Evolutionary conservation across 768 basidiomycete genomes (phyloP).

Genomic region (Boletus vinaceobasis): DNA sequence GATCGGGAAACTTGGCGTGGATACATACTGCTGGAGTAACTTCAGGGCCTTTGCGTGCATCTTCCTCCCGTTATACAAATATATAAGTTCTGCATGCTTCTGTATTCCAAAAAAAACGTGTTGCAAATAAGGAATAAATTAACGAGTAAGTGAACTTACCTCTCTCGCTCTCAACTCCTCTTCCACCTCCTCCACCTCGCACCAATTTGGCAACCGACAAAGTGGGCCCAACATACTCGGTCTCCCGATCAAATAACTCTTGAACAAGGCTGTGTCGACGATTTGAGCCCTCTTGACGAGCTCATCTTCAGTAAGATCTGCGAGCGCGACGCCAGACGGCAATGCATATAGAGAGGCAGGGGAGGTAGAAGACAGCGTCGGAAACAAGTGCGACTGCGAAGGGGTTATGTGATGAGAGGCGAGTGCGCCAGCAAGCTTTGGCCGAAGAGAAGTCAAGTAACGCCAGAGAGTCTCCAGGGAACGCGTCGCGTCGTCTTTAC

Average conservation of each 20-base stretch:
- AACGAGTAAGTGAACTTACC: slow-evolving; percentile 40
- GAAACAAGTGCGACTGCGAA: slow-evolving; percentile 62
- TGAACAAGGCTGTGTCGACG: slow-evolving; percentile 93
- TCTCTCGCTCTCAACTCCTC: slow-evolving; percentile 75
- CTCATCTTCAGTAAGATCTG: slow-evolving; percentile 75
- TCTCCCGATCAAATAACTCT: slow-evolving; percentile 80
- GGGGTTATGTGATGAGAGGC: slow-evolving; percentile 65
- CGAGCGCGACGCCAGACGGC: slow-evolving; percentile 66
- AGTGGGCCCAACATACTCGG: slow-evolving; percentile 81
- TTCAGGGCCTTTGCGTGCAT: slow-evolving; percentile 89
- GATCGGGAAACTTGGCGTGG: background rate
- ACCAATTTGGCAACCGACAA: slow-evolving; percentile 94
- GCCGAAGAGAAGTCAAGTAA: slow-evolving; percentile 87
- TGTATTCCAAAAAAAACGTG: slow-evolving; percentile 27
- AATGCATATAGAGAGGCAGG: slow-evolving; percentile 72
- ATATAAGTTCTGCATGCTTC: slow-evolving; percentile 91
- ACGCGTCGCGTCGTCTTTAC: slow-evolving; percentile 55
- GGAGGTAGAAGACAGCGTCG: slow-evolving; percentile 69
- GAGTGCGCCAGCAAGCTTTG: slow-evolving; percentile 78
- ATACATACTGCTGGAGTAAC: slow-evolving; percentile 76
- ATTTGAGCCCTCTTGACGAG: slow-evolving; percentile 88
- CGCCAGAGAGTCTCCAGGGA: slow-evolving; percentile 86
- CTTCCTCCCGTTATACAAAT: slow-evolving; percentile 90
- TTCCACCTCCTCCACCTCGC: slow-evolving; percentile 92
- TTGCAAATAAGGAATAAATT: background rate